Evolutionary conservation across 768 basidiomycete species (phyloP), one percentile per base, ranked within the genome.

Genomic region (Tricholoma bakamatsutake): DNA sequence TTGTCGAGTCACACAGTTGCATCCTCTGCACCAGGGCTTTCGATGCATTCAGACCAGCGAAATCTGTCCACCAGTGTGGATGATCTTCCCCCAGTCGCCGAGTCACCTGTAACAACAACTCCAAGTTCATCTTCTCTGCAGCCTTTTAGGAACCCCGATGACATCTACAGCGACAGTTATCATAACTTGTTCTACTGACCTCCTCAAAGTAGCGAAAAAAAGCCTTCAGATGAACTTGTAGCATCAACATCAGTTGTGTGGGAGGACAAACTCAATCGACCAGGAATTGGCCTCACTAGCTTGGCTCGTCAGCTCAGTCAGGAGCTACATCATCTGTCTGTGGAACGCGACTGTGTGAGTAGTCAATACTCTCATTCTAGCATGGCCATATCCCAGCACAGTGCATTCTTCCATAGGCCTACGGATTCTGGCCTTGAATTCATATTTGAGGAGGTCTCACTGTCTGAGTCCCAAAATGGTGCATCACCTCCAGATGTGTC

Each of bases 271-370:
- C 69, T 61, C 2, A 60, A 68, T 46, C 62, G 72, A 37, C 72
- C 69, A 30, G 76, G 73, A 45, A 80, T 77, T 57, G 75, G 78
- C 18, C 65, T 82, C 33, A 77, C 80, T 0, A 76, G 69, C 49
- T 67, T 81, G 47, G 79, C 79, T 27, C 72, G 77, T n/a, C 76
- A 80, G 64, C 62, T 82, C 53, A 78, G 71, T 34, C 73, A 77
- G 52, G 80, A 82, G 63, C 71, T 80, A 48, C 76, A 78, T 59
- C 70, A 73, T 53, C 63, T 80, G 62, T 65, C 68, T 27, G 55
- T 64, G 34, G 71, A 71, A 49, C 65, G 66, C 53, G 67, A 67
- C 5, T 6, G 52, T 47, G 66, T 59, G n/a, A 71, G 68, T n/a
- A n/a, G n/a, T 52, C 61, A 66, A 24, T 70, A 70, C 37, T 70